Conservation (phyloP, 352 stramenopile genomes). For the Pythium volutum region DNA sequence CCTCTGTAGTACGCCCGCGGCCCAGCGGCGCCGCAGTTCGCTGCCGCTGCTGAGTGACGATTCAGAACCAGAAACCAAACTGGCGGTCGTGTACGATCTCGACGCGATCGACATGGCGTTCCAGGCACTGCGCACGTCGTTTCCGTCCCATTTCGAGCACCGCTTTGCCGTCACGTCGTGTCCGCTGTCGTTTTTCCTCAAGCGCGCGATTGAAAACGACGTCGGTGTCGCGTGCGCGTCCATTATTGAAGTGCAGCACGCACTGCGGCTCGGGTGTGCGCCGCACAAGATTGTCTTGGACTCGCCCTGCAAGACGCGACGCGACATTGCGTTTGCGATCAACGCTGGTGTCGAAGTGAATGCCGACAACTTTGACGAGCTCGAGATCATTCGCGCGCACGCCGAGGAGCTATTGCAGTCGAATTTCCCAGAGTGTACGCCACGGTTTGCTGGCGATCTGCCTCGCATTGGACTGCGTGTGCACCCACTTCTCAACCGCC, state of each 20-base stretch:
- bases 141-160: constrained; percentile 85
- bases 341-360: constrained; percentile 87
- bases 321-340: constrained; percentile 86
- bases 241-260: constrained; percentile 79
- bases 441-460: constrained; percentile 52
- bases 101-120: constrained; percentile 86
- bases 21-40: constrained; percentile 8
- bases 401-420: constrained; percentile 89
- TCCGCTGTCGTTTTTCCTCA: constrained; percentile 85
- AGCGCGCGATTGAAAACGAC: constrained; percentile 69
- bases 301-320: constrained; percentile 89
- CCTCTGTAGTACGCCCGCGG: constrained; percentile 15
- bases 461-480: constrained; percentile 88
- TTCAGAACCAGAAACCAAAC: constrained; percentile 38
- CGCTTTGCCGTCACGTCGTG: constrained; percentile 89
- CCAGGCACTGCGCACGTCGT: constrained; percentile 70
- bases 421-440: constrained; percentile 61
- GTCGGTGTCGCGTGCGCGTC: constrained; percentile 82
- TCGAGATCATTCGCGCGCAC: constrained; percentile 80
- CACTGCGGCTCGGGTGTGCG: constrained; percentile 62
- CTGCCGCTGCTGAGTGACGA: constrained; percentile 26
- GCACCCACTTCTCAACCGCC: constrained; percentile 89
- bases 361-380: constrained; percentile 88
- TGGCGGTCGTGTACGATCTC: constrained; percentile 83
- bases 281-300: constrained; percentile 89